Conservation (phyloP, 2,329 filamentous ascomycete genomes). For the Alternaria consortialis region DNA sequence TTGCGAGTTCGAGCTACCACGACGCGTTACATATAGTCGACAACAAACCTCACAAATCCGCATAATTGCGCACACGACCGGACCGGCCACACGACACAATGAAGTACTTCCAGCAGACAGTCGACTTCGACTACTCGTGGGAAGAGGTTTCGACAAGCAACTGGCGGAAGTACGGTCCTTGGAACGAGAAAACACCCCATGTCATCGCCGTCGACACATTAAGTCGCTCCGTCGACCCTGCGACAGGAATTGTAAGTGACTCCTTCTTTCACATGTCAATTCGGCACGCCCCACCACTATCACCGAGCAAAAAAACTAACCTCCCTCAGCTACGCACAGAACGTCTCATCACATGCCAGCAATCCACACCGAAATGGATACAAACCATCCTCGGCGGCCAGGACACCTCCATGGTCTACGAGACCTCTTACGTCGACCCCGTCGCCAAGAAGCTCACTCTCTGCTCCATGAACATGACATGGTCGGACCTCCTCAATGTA, state of each 20-base stretch:
- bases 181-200: conserved; percentile 98
- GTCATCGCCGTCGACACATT: conserved; percentile 95
- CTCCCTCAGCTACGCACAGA: conserved; percentile 71
- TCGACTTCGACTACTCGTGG: conserved; percentile 98
- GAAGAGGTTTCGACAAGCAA: conserved; percentile 97
- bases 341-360: conserved; percentile 70
- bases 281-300: conserved; percentile 5
- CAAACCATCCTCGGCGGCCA: conserved; percentile 79
- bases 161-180: conserved; percentile 98
- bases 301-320: conserved; percentile 20
- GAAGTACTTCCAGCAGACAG: conserved; percentile 93
- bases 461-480: conserved; percentile 95
- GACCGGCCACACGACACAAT: conserved; percentile 60
- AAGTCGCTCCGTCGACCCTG: conserved; percentile 71
- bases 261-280: conserved; percentile 23
- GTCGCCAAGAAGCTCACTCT: conserved; percentile 87
- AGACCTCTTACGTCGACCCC: conserved; percentile 94
- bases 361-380: conserved; percentile 81
- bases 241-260: conserved; percentile 70
- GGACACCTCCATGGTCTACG: conserved; percentile 88
- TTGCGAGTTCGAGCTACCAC: not conserved
- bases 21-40: conserved; percentile 11
- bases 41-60: not conserved
- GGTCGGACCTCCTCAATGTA: conserved; percentile 87
- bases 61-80: conserved; percentile 9